Evolutionary conservation across 2,329 filamentous ascomycete species (phyloP), one percentile per base, ranked within the genome.

Genomic region (Diaporthe citrichinensis): DNA sequence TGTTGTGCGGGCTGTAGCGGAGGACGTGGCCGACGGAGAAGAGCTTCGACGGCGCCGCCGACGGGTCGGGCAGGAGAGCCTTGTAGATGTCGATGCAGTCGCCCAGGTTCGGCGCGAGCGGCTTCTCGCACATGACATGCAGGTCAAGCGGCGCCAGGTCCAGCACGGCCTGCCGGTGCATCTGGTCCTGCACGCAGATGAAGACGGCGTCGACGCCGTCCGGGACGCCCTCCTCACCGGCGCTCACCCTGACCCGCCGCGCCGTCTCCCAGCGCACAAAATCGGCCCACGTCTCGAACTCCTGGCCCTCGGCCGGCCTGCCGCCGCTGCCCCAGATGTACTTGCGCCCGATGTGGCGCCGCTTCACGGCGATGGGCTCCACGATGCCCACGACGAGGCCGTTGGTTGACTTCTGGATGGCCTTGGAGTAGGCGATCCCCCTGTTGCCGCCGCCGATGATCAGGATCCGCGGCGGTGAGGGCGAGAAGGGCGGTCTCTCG

Each of bases 41-140:
- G 65, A 68, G 65, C 34, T 23, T 68, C 2, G 65, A 68, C 65
- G 65, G 46, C 23, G 23, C 6, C n/a, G 20, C 10, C n/a, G 65
- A 55, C 6, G 46, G 15, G 9, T 68, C 34, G 7, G 65, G 65
- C 46, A 53, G 34, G n/a, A 68, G 65, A 4, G 65, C 46, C 65
- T 39, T 68, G 23, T 53, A 68, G 28, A 68, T 68, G 23, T 25
- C 65, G 31, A 68, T 36, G 65, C 65, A 68, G 34, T 68, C 46
- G 3, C 15, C 31, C 34, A 68, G 17, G 9, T 53, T 55, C 34
- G 65, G 34, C 0, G 65, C 65, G 1, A 68, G 46, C 23, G 65
- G 65, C 49, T 68, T 68, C 65, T 68, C 65, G 12, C 65, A 68
- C 65, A 68, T 68, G 23, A 68, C 34, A 34, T 68, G 65, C 31